Evolutionary conservation across 805 yeast genomes (phyloP).

Genomic region (Kuraishia hungarica): DNA sequence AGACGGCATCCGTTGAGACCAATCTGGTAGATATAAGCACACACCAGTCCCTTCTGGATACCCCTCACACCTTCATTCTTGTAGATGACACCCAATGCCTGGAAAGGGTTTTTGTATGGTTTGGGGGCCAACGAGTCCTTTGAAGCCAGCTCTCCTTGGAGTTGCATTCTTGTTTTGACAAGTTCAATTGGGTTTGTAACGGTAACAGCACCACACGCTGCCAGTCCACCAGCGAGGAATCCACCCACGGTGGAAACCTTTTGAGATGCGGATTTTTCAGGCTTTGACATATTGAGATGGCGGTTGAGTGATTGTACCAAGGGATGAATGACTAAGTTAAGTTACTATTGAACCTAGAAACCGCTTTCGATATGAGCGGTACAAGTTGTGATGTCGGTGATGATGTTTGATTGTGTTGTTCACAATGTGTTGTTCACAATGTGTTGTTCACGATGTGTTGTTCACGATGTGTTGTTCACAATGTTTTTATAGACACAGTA

Average conservation of each 20-base stretch:
- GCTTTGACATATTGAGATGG: not conserved
- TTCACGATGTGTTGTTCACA: too few relatives aligned
- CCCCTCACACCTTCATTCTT: constrained; percentile 83
- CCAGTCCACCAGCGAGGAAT: constrained; percentile 83
- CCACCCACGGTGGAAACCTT: constrained; percentile 65
- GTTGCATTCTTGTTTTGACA: constrained; percentile 92
- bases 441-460: too few relatives aligned
- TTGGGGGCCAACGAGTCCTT: constrained; percentile 37
- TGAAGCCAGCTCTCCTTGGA: constrained; percentile 83
- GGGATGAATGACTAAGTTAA: too few relatives aligned
- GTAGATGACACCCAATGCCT: constrained; percentile 67
- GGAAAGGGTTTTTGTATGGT: constrained; percentile 74
- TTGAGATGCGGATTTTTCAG: constrained; percentile 40
- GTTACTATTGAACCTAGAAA: too few relatives aligned
- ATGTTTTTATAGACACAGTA: too few relatives aligned
- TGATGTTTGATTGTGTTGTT: too few relatives aligned
- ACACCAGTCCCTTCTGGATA: constrained; percentile 78
- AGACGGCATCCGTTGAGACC: constrained; percentile 91
- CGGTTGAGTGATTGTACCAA: too few relatives aligned
- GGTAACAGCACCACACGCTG: constrained; percentile 97
- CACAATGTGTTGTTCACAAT: too few relatives aligned
- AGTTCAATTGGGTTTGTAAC: constrained; percentile 94
- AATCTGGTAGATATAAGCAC: constrained; percentile 87
- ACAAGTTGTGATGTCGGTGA: too few relatives aligned
- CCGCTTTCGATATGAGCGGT: too few relatives aligned